Base-by-base conservation (phyloP, 1,284 basidiomycete genomes). In the Moniliophthora roreri region DNA sequence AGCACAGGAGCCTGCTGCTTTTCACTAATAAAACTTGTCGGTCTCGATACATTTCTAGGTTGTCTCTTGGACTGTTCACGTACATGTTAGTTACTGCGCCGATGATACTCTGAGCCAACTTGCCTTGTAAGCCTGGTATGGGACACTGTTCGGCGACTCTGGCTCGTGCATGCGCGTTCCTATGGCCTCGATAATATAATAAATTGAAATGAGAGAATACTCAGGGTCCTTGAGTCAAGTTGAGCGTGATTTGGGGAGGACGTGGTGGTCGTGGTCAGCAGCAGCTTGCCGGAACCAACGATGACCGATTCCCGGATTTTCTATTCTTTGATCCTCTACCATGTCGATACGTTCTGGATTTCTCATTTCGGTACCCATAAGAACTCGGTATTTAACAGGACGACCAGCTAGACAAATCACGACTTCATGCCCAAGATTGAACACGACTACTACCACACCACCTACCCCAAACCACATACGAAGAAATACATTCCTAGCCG, bases 111-210 rank as follows among this genome's bases (percentile, higher is more conserved):
- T 39, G 39, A 13, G 66, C 76, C 57, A 52, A 85, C 86, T 73
- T n/a, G n/a, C n/a, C n/a, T 73, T 84, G 73, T 90, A 90, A 3
- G 87, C 82, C 68, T 85, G 85, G 73, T 90, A 90, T 13, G 87
- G 85, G 15, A 89, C 74, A 24, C 21, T 23, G 21, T 36, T 36
- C 5, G 47, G 49, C n/a, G 49, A 50, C 3, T 40, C 49, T 50
- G 49, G 49, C 49, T 50, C 49, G 18, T 10, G 8, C 49, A 50
- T 50, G 28, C n/a, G n/a, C n/a, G n/a, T n/a, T n/a, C n/a, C n/a
- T n/a, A n/a, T n/a, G n/a, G n/a, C n/a, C n/a, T n/a, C n/a, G n/a
- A n/a, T n/a, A n/a, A n/a, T n/a, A n/a, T n/a, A n/a, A n/a, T n/a
- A n/a, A n/a, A n/a, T n/a, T n/a, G n/a, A n/a, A n/a, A n/a, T n/a